These are phyloP conservation scores for Drechslerella dactyloides DNA, from an alignment of 2,329 filamentous ascomycete species.

Conservation along the genomic window DNA sequence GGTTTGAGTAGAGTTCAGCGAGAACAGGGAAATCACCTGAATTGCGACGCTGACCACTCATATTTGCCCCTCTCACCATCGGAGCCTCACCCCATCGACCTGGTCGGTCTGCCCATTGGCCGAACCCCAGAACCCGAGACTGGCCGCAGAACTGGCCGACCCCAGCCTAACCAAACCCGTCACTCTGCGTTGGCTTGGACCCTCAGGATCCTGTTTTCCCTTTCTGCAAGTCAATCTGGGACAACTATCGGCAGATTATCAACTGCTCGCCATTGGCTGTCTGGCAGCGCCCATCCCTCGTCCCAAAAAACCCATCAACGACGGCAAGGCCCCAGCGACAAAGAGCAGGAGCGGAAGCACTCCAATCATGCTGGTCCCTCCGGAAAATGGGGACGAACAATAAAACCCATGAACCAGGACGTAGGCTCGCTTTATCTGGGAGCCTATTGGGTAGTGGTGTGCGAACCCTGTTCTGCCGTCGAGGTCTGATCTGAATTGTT, in stretches of 20 bases:
- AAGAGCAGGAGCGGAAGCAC: conserved; percentile 5
- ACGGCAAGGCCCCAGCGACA: conserved; percentile 30
- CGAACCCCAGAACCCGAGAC: conserved; percentile 36
- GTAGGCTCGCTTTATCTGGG: neutral
- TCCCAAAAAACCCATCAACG: conserved; percentile 18
- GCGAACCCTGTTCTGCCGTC: neutral
- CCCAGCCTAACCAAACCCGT: conserved; percentile 45
- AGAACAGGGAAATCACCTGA: neutral
- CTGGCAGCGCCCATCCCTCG: neutral
- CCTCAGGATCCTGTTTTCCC: conserved; percentile 42
- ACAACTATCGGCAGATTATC: conserved; percentile 4
- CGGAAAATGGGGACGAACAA: neutral
- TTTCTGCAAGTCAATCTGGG: conserved; percentile 13
- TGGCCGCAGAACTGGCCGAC: conserved; percentile 24
- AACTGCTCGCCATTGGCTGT: neutral
- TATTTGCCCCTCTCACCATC: neutral
- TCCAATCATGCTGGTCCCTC: conserved; percentile 22
- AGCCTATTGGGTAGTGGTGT: neutral
- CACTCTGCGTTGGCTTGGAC: conserved; percentile 46
- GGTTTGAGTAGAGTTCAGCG: neutral
- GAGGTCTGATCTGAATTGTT: no score
- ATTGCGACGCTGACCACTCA: conserved; percentile 1
- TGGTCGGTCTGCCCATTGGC: conserved; percentile 29
- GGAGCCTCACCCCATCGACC: conserved; percentile 22
- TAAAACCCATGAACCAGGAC: conserved; percentile 1